phyloP scores from a whole-genome alignment of 2,329 filamentous ascomycete species.

The Nothomitra cinnamomea region DNA sequence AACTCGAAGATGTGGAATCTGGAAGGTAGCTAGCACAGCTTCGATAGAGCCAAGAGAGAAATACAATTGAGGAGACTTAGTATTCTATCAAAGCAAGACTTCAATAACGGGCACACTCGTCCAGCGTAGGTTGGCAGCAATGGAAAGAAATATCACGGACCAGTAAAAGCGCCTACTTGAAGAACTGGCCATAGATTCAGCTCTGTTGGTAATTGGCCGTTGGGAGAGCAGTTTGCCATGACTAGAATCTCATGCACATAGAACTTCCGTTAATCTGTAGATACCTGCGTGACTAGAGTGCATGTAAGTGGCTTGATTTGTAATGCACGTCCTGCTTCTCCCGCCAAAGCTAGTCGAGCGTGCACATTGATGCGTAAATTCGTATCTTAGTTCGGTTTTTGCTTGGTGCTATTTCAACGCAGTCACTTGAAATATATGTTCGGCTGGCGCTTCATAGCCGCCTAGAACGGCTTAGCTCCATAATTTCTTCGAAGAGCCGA shows the following conservation, averaged over 20 bases:
- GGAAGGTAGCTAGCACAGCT: conserved; percentile 12
- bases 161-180: conserved; percentile 26
- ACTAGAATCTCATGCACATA: conserved; percentile 5
- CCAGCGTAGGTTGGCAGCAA: neutral
- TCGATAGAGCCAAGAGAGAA: too few relatives aligned
- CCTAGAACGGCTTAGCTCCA: conserved; percentile 1
- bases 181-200: conserved; percentile 16
- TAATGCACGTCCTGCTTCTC: neutral
- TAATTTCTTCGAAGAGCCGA: neutral
- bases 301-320: neutral
- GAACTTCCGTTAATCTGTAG: neutral
- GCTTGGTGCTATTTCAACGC: too few relatives aligned
- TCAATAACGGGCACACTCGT: conserved; percentile 6
- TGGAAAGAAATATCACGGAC: conserved; percentile 23
- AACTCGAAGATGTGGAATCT: conserved; percentile 4
- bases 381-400: too few relatives aligned
- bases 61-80: too few relatives aligned
- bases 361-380: neutral
- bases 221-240: neutral
- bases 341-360: too few relatives aligned
- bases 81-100: neutral
- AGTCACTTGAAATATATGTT: neutral
- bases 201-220: neutral
- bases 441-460: neutral
- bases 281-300: neutral